Evolutionary conservation across 2,329 filamentous ascomycete genomes (phyloP).

Genomic region (Diplodia seriata): DNA sequence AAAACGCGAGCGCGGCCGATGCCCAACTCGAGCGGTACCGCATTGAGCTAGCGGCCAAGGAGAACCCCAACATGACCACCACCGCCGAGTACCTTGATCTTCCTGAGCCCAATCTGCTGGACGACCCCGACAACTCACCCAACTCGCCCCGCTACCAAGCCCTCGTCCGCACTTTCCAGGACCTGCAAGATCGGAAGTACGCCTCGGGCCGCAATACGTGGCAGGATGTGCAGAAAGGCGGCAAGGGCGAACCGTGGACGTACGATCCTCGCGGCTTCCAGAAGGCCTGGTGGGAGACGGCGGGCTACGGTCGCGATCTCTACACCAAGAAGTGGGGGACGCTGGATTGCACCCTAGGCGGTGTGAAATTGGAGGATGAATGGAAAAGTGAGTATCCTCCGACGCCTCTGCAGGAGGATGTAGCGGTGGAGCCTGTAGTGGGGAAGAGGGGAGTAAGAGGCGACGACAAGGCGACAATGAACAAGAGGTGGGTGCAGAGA

Average conservation of each 20-base stretch:
- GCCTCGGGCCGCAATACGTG: slow-evolving; percentile 33
- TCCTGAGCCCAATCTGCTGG: neutral
- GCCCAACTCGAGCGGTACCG: neutral
- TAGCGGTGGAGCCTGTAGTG: neutral
- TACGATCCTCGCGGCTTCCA: slow-evolving; percentile 34
- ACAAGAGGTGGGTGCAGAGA: slow-evolving; percentile 20
- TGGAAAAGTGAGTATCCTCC: slow-evolving; percentile 33
- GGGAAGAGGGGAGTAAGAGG: neutral
- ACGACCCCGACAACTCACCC: slow-evolving; percentile 26
- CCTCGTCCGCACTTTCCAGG: slow-evolving; percentile 15
- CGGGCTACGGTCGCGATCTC: slow-evolving; percentile 32
- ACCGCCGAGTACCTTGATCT: neutral
- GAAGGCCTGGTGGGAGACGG: slow-evolving; percentile 33
- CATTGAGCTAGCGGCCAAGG: neutral
- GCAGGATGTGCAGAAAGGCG: slow-evolving; percentile 31
- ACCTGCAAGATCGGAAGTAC: slow-evolving; percentile 32
- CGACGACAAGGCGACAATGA: neutral
- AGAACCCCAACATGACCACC: slow-evolving; percentile 2
- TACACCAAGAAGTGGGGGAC: slow-evolving; percentile 36
- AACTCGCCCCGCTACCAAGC: slow-evolving; percentile 21
- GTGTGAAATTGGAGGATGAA: slow-evolving; percentile 19
- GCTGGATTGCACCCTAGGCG: slow-evolving; percentile 25
- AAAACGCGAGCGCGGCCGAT: neutral
- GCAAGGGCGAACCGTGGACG: slow-evolving; percentile 31
- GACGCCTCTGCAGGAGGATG: neutral